A percentile compares a stretch with the other conserved stretches of the same genome.
Evolutionary conservation across 2,329 filamentous ascomycete species (phyloP).

Genomic region (Arthrobotrys pseudoclavata): DNA sequence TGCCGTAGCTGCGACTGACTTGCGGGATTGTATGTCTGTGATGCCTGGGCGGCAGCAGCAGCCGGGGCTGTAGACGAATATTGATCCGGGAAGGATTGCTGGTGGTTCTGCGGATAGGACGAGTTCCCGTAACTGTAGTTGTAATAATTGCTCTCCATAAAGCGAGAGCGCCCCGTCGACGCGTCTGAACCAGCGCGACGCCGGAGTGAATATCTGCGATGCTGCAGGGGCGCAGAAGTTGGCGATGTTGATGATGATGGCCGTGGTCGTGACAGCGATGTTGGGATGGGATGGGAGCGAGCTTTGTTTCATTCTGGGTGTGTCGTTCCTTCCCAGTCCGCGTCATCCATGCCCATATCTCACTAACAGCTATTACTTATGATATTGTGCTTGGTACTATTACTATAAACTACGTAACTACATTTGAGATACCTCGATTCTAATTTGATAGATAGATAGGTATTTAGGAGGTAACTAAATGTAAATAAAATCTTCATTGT

Average conservation of each 20-base stretch:
- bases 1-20: constrained; percentile 13
- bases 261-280: constrained; percentile 3
- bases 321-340: neutral
- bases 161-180: constrained; percentile 22
- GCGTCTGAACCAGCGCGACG: constrained; percentile 15
- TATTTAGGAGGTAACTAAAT: too few relatives aligned
- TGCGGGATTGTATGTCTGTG: constrained; percentile 31
- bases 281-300: neutral
- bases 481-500: too few relatives aligned
- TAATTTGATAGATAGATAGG: too few relatives aligned
- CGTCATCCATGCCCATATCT: neutral
- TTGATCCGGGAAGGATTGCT: constrained; percentile 37
- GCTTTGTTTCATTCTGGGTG: constrained; percentile 19
- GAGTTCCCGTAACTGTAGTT: constrained; percentile 36
- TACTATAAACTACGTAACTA: too few relatives aligned
- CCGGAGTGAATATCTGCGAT: neutral
- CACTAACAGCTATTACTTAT: neutral
- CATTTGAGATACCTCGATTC: too few relatives aligned
- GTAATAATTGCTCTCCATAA: constrained; percentile 52
- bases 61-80: constrained; percentile 26
- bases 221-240: neutral
- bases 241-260: neutral
- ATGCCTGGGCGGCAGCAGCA: constrained; percentile 13
- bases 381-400: too few relatives aligned
- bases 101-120: constrained; percentile 43